Conservation (phyloP, 2,329 filamentous ascomycete genomes). For the Talaromyces sp. region DNA sequence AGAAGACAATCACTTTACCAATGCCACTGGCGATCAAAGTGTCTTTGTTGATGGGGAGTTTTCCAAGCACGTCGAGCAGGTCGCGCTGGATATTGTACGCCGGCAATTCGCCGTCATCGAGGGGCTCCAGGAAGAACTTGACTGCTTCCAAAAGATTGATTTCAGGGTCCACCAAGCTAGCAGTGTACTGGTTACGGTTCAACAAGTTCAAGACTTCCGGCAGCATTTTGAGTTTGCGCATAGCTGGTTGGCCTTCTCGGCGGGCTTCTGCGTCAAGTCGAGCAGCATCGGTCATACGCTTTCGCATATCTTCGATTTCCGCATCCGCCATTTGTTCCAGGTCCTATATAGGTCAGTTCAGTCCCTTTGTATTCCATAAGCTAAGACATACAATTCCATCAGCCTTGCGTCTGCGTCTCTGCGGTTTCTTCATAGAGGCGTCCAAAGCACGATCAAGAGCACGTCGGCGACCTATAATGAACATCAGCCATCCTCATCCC, state of each 20-base stretch:
- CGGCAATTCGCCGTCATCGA: constrained; percentile 88
- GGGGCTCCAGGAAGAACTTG: constrained; percentile 93
- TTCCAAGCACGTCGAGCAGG: constrained; percentile 74
- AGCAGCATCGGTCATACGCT: constrained; percentile 86
- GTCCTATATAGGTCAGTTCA: constrained; percentile 53
- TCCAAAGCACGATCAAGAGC: constrained; percentile 86
- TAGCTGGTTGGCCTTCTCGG: constrained; percentile 71
- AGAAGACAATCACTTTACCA: constrained; percentile 94
- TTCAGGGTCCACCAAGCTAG: constrained; percentile 85
- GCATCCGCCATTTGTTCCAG: constrained; percentile 87
- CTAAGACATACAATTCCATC: constrained; percentile 69
- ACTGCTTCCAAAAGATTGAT: constrained; percentile 93
- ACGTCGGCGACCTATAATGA: constrained; percentile 58
- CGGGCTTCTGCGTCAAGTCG: constrained; percentile 81
- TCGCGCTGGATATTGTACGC: constrained; percentile 98
- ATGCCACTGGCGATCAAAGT: constrained; percentile 85
- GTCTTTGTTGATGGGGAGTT: constrained; percentile 86
- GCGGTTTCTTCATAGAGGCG: constrained; percentile 76
- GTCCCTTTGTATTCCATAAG: background rate
- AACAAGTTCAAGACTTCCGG: constrained; percentile 84
- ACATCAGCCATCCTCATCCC: background rate
- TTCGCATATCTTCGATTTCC: constrained; percentile 80
- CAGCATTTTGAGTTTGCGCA: constrained; percentile 89
- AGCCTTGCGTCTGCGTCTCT: constrained; percentile 70
- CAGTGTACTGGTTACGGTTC: constrained; percentile 77